These are phyloP conservation scores for Chloranthus sessilifolius DNA, from an alignment of 164 flowering plant genomes.

Conservation along the genomic window DNA sequence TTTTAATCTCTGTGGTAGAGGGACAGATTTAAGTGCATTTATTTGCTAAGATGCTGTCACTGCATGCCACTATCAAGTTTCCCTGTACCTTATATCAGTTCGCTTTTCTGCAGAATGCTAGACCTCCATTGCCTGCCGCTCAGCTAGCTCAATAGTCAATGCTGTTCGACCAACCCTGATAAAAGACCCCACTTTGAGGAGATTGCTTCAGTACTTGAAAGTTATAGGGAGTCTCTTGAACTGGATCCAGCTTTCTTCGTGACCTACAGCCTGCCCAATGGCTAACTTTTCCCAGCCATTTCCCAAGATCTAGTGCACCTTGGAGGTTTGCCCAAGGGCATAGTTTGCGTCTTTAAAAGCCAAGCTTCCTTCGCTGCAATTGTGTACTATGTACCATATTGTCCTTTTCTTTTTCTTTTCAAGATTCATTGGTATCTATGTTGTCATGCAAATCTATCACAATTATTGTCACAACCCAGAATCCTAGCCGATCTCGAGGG, in stretches of 20 bases:
- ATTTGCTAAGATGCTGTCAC: too few species aligned
- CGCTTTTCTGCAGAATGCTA: slow-evolving; percentile 64
- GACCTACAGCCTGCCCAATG: slow-evolving; percentile 33
- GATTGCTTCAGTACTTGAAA: slow-evolving; percentile 61
- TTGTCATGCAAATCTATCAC: too few species aligned
- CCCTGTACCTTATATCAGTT: slow-evolving; percentile 3
- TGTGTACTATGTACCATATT: slow-evolving; percentile 25
- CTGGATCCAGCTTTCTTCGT: slow-evolving; percentile 71
- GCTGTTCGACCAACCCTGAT: slow-evolving; percentile 87
- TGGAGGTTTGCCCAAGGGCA: too few species aligned
- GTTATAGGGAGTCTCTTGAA: slow-evolving; percentile 46
- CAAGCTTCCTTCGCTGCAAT: slow-evolving; percentile 9
- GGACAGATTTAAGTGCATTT: too few species aligned
- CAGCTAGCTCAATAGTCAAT: slow-evolving; percentile 56
- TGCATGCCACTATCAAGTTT: background rate
- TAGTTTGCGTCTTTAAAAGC: slow-evolving; percentile 25
- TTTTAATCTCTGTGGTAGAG: too few species aligned
- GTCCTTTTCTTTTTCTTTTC: too few species aligned
- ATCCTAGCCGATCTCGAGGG: too few species aligned
- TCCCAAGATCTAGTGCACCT: slow-evolving; percentile 40
- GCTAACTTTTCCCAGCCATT: slow-evolving; percentile 27
- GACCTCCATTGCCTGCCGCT: slow-evolving; percentile 74
- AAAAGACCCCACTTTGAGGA: slow-evolving; percentile 81
- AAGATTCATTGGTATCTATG: too few species aligned
- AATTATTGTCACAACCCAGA: too few species aligned